These are phyloP conservation scores for Odontarrhena argentea DNA, from an alignment of 345 rosid genomes.

Conservation along the genomic window DNA sequence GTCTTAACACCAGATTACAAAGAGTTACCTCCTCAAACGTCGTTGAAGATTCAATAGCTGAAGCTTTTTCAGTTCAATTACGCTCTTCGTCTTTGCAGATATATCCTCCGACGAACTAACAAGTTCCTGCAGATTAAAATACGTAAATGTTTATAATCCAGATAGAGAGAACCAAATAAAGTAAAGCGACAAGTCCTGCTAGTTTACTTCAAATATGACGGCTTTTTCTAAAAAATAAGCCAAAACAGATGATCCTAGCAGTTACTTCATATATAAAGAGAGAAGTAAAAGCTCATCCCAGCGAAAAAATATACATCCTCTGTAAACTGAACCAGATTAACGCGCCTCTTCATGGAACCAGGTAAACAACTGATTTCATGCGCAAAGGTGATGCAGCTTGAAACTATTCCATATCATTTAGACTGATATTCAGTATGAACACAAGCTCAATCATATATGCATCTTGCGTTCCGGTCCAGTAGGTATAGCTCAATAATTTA, in stretches of 20 bases:
- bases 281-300: constrained; percentile 14
- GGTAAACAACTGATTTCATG: neutral
- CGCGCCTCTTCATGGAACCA: neutral
- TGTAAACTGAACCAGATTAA: constrained; percentile 3
- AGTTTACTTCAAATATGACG: constrained; percentile 8
- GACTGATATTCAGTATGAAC: neutral
- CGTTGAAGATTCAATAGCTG: constrained; percentile 78
- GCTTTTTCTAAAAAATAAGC: neutral
- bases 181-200: constrained; percentile 5
- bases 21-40: constrained; percentile 69
- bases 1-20: neutral
- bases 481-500: neutral
- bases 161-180: neutral
- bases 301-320: neutral
- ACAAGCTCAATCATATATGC: neutral
- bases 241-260: constrained; percentile 13
- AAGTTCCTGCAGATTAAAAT: constrained; percentile 51
- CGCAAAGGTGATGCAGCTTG: no score
- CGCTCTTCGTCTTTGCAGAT: constrained; percentile 85
- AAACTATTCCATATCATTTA: neutral
- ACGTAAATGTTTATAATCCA: neutral
- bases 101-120: constrained; percentile 84
- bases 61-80: constrained; percentile 89
- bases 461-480: neutral
- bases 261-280: constrained; percentile 6